Base-by-base conservation (phyloP, 2,329 filamentous ascomycete species). In the Alternaria novae-zelandiae region DNA sequence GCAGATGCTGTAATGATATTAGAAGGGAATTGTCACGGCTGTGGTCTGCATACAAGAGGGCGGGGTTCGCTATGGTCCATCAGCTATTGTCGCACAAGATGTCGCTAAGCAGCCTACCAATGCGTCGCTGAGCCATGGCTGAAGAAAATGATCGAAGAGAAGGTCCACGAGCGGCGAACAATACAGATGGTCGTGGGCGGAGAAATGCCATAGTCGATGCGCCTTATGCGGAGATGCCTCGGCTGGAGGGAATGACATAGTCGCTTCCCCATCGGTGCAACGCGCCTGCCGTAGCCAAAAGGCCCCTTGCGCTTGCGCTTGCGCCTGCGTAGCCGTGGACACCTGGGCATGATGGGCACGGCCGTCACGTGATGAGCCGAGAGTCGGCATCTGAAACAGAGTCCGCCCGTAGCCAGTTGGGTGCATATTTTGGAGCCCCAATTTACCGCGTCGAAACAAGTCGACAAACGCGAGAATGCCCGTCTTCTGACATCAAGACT, bases 1-100 rank as follows among this genome's bases (percentile, higher is more conserved):
- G 83, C 95, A 98, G 77, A 98, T 88, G 75, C 94, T 97, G 63
- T 36, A 7, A 55, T 20, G 11, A 59, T 26, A 65, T 78, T 65
- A 78, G 74, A 63, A 58, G 43, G 20, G 25, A 63, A 23, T 54
- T 55, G 20, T 26, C 20, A 12, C 11, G 15, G 49, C 10, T 56
- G 32, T 54, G 50, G 64, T 45, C 36, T 41, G 59, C 74, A 61
- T 77, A 81, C 80, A 82, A 82, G 57, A 82, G 76, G 56, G 78
- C 79, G 69, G 80, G 79, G 72, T 80, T 81, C 66, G 74, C 73
- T 78, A 63, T 61, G 20, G 64, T 57, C 36, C 28, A 71, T 78
- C 66, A 78, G 74, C 67, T 61, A 50, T 56, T 56, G 67, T 63
- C 50, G 61, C 51, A 61, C 63, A 56, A 46, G 23, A 59, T 46